Percentiles rank a stretch among this genome's conserved stretches.
Evolutionary conservation across 1,139 yeast genomes (phyloP).

Genomic region (Geotrichum australiense): DNA sequence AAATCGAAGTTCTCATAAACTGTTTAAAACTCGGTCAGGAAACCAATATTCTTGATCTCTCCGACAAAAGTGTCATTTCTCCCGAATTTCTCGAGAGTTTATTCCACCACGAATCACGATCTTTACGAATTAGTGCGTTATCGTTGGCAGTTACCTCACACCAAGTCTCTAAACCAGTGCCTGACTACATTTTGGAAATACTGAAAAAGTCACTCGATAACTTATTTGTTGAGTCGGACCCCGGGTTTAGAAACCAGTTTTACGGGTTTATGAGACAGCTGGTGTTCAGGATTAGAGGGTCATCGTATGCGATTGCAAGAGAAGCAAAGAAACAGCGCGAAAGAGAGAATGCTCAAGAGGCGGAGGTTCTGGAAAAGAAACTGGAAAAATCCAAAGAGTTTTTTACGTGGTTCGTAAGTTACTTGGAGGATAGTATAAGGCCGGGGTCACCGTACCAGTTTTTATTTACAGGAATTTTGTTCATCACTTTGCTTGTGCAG

Average conservation of each 20-base stretch:
- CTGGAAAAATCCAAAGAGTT: slow-evolving; percentile 35
- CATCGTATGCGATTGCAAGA: slow-evolving; percentile 50
- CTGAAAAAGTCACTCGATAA: slow-evolving; percentile 41
- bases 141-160: slow-evolving; percentile 55
- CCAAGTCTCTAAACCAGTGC: slow-evolving; percentile 54
- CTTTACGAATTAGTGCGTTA: slow-evolving; percentile 51
- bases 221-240: slow-evolving; percentile 54
- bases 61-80: slow-evolving; percentile 37
- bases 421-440: slow-evolving; percentile 40
- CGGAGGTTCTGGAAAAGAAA: slow-evolving; percentile 18
- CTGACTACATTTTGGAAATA: slow-evolving; percentile 39
- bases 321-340: slow-evolving; percentile 38
- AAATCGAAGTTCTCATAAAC: slow-evolving; percentile 44
- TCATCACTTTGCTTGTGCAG: slow-evolving; percentile 45
- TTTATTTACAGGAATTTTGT: slow-evolving; percentile 43
- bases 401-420: slow-evolving; percentile 38
- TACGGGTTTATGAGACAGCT: slow-evolving; percentile 55
- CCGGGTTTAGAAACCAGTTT: slow-evolving; percentile 62
- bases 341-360: slow-evolving; percentile 18
- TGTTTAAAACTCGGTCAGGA: slow-evolving; percentile 61
- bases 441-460: slow-evolving; percentile 72
- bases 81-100: slow-evolving; percentile 36
- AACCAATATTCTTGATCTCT: slow-evolving; percentile 49
- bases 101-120: slow-evolving; percentile 41
- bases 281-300: slow-evolving; percentile 57